A percentile compares a stretch with the other conserved stretches of the same genome.
Conservation (phyloP, 345 rosid species). For the Raphanus sativus region DNA sequence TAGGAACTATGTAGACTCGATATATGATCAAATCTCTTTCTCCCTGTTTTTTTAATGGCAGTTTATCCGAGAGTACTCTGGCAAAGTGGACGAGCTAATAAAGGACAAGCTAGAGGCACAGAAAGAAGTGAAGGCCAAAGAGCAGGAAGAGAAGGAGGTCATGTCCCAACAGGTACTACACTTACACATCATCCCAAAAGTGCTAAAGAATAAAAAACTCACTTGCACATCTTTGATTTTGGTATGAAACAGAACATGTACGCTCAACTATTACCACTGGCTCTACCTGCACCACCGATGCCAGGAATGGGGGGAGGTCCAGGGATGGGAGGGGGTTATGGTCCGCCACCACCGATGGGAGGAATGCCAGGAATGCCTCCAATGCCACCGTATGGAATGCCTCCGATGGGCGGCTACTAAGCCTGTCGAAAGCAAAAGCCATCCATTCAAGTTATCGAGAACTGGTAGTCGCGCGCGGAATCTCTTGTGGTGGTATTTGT, state of each 20-base stretch:
- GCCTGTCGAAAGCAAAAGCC: not conserved
- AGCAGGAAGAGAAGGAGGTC: slow-evolving; percentile 81
- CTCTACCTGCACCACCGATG: slow-evolving; percentile 92
- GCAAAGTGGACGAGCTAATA: slow-evolving; percentile 82
- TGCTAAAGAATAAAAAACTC: not conserved
- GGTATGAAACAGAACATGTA: slow-evolving; percentile 68
- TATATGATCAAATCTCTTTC: not conserved
- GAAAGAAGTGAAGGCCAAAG: slow-evolving; percentile 69
- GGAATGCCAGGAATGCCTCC: slow-evolving; percentile 73
- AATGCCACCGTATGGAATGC: slow-evolving; percentile 64
- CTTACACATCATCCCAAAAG: not conserved
- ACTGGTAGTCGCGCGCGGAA: not conserved
- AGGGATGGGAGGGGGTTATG: slow-evolving; percentile 37
- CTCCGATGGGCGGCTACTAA: slow-evolving; percentile 66
- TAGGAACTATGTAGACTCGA: not conserved
- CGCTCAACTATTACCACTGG: slow-evolving; percentile 84
- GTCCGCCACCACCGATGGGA: slow-evolving; percentile 55
- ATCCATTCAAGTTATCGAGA: not conserved
- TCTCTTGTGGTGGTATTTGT: not conserved
- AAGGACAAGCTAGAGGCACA: slow-evolving; percentile 78
- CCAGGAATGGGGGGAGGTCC: slow-evolving; percentile 72
- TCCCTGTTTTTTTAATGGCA: slow-evolving; percentile 19
- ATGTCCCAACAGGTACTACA: slow-evolving; percentile 75
- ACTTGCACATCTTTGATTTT: not conserved
- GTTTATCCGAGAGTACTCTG: slow-evolving; percentile 80